A percentile compares a stretch with the other conserved stretches of the same genome.
These are phyloP conservation scores for Raphanus sativus DNA, from an alignment of 345 rosid species.

Conservation along the genomic window DNA sequence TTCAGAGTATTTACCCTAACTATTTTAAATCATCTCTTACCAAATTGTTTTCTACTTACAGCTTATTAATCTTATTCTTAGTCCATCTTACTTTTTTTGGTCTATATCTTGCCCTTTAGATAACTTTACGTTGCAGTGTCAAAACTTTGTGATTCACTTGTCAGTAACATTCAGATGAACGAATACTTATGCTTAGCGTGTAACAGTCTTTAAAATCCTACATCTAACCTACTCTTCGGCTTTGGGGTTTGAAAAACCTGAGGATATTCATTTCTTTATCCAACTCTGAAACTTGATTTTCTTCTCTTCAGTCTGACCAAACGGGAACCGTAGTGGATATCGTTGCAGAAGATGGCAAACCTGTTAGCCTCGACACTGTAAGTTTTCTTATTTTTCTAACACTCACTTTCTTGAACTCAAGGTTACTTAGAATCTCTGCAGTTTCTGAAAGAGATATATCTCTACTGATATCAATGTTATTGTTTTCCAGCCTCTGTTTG, in stretches of 20 bases:
- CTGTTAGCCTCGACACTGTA: conserved; percentile 68
- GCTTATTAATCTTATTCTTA: neutral
- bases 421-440: neutral
- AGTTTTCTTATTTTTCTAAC: conserved; percentile 31
- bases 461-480: conserved; percentile 18
- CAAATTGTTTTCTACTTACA: neutral
- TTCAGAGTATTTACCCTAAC: neutral
- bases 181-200: neutral
- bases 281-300: conserved; percentile 18
- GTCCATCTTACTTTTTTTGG: neutral
- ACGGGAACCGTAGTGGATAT: conserved; percentile 76
- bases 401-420: neutral
- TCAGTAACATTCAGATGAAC: neutral
- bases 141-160: neutral
- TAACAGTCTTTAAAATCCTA: neutral
- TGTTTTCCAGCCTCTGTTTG: conserved; percentile 65
- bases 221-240: neutral
- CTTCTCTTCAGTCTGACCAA: conserved; percentile 58
- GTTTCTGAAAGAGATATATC: neutral
- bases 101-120: neutral
- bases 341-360: conserved; percentile 72
- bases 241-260: neutral
- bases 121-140: neutral
- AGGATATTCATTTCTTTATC: neutral
- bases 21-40: neutral